phyloP scores from a whole-genome alignment of 495 filamentous ascomycete species.

The Pyrenula massariospora region DNA sequence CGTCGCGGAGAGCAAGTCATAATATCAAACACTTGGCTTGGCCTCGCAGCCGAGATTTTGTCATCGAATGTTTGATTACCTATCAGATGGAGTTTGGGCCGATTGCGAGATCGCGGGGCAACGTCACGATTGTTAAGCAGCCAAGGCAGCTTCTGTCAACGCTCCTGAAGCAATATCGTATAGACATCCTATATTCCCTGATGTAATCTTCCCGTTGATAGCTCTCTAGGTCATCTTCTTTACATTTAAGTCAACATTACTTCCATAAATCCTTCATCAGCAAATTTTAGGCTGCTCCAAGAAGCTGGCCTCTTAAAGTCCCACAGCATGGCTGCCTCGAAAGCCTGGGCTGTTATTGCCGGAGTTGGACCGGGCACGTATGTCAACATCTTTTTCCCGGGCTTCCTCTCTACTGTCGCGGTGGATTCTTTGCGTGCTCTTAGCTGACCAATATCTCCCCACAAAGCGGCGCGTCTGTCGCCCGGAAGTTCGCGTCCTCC shows the following conservation, averaged over 20 bases:
- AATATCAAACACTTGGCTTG: no score
- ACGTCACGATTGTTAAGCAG: not conserved
- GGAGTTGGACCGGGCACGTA: conserved; percentile 49
- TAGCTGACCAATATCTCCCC: not conserved
- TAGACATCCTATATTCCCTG: no score
- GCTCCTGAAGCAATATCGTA: no score
- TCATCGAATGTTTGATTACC: not conserved
- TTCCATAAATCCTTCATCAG: not conserved
- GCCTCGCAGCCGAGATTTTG: no score
- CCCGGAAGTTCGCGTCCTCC: conserved; percentile 43
- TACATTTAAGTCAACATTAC: not conserved
- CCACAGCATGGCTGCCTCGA: not conserved
- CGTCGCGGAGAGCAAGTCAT: no score
- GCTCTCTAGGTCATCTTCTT: no score
- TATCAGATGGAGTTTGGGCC: not conserved
- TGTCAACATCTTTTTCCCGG: conserved; percentile 31
- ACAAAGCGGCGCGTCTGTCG: conserved; percentile 21
- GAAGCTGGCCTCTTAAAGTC: not conserved
- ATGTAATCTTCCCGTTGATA: no score
- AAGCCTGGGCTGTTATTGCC: conserved; percentile 37
- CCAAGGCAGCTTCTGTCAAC: no score
- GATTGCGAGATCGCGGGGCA: not conserved
- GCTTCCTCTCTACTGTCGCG: not conserved
- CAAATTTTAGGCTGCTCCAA: not conserved
- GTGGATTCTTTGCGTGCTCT: not conserved